Evolutionary conservation across 108 stramenopile genomes (phyloP), one percentile per base, ranked within the genome.

Genomic region (Parmales sp.): DNA sequence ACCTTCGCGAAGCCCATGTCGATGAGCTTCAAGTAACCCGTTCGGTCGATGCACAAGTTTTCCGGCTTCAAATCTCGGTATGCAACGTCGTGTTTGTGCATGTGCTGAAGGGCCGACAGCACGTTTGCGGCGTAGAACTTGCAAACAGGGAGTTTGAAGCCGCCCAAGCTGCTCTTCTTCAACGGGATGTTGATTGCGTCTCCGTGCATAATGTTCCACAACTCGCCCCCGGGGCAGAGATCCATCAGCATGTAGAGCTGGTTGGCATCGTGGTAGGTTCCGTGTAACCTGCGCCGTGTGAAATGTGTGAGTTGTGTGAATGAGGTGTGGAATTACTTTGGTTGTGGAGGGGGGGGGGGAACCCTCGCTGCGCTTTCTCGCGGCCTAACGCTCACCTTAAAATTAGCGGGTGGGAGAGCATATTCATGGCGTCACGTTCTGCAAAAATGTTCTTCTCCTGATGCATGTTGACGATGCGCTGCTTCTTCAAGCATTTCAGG

Each of bases 171-270:
- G 31, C 31, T 60, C 41, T 18, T 5, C 18, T 22, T 18, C 20
- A 1, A 1, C 2, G 34, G 26, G 29, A 19, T 20, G 68, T 19
- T 31, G 23, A 16, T 45, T 25, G n/a, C 51, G 13, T 23, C 25
- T 22, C 38, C 46, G 16, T 49, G 45, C 11, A 68, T 0, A 22
- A 69, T 28, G 13, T 44, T 37, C 28, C 66, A 72, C 3, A 82
- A 71, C 63, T 82, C 81, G 22, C 81, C 81, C 2, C 83, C 86
- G 44, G 80, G 86, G 16, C 87, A 76, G n/a, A 88, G 69, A 51
- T 86, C 84, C 39, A 84, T 73, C 18, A 90, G 76, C 87, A 90
- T 82, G 72, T 81, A 87, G 7, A 90, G 72, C 51, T 77, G 50
- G 39, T 81, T 66, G 8, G 44, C 34, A 65, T 84, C 82, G 65